Base-by-base conservation (phyloP, 192 early-diverging fungal species). In the Coemansia sp. region DNA sequence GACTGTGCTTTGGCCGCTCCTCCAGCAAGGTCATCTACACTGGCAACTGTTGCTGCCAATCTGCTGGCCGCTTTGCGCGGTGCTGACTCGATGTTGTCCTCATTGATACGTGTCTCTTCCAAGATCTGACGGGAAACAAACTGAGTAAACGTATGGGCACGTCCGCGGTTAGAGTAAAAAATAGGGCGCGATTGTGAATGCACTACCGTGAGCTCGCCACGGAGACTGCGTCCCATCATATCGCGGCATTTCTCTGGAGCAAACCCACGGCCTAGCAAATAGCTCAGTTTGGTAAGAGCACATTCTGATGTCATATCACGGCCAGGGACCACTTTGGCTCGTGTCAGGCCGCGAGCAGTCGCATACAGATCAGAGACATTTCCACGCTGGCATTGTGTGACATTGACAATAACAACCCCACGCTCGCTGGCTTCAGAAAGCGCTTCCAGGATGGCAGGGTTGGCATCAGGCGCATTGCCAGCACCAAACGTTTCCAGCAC, bases 321-420 rank as follows among this genome's bases (percentile, higher is more conserved):
- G n/a, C 93, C 92, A 6, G 93, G 85, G 9, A 95, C 85, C 14
- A 95, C 90, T 39, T 89, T 87, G 18, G 87, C 82, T 31, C 79
- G 79, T n/a, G 86, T 66, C 11, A 98, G 63, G 1, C 88, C 90
- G 36, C 91, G 91, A 8, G 92, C 92, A 0, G 94, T 94, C 7
- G 89, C 91, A 56, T 98, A 98, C 2, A 84, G 52, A 64, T 94
- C 94, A 0, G 91, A 92, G 2, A 98, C 96, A 23, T 90, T 71
- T 5, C 92, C 96, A 5, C 73, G 64, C 28, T 61, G 64, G 56
- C 89, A 93, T 72, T 94, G 95, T 10, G 95, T 90, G 47, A 93
- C 94, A 62, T 97, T 99, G 51, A 99, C 93, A 62, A 99, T 92
- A 10, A 97, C 90, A 6, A 97, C 91, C 9, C 97, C 97, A 15